Conservation (phyloP, 2,329 filamentous ascomycete species). For the Colletotrichum phormii region DNA sequence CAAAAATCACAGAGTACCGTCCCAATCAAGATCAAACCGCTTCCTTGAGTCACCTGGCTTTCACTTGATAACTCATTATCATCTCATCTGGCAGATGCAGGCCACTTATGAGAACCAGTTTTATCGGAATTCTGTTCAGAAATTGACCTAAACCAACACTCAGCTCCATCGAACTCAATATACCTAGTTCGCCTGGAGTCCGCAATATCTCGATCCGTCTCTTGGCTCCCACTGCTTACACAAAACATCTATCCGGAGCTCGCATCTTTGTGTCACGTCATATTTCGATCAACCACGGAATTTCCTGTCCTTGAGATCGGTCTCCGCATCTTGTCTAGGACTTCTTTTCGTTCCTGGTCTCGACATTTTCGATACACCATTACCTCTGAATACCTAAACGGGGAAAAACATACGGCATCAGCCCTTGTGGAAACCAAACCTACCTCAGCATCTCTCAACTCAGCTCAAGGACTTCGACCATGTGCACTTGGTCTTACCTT, state of each 20-base stretch:
- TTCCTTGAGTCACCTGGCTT: background rate
- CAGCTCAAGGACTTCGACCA: constrained; percentile 38
- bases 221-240: background rate
- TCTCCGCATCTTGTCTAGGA: background rate
- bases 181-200: constrained; percentile 12
- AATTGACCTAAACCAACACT: background rate
- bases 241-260: background rate
- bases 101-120: background rate
- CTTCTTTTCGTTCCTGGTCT: background rate
- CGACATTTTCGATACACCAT: background rate
- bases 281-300: background rate
- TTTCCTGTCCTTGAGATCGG: background rate
- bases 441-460: background rate
- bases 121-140: background rate
- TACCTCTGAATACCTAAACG: no score
- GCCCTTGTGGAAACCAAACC: background rate
- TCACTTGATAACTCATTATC: background rate
- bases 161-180: background rate
- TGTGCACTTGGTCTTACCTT: constrained; percentile 64
- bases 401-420: background rate
- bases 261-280: constrained; percentile 11
- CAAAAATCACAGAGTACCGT: background rate
- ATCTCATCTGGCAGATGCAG: constrained; percentile 17
- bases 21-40: background rate
- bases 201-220: background rate